phyloP scores from a whole-genome alignment of 2,329 filamentous ascomycete species.

The Fusarium globosum region DNA sequence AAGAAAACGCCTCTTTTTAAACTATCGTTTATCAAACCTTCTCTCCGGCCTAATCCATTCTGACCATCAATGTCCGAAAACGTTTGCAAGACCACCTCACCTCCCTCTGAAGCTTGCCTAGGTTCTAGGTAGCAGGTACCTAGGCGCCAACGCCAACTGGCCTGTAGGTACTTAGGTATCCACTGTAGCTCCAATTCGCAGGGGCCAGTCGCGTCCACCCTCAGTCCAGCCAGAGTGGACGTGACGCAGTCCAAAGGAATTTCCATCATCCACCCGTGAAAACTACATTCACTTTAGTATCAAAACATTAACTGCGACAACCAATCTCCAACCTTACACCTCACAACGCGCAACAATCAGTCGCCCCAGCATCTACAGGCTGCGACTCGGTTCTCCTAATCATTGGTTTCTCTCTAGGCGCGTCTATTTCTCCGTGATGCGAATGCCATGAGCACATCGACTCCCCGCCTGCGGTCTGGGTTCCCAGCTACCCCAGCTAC shows the following conservation, averaged over 20 bases:
- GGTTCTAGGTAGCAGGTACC: no score
- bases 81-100: neutral
- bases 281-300: constrained; percentile 31
- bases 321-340: constrained; percentile 21
- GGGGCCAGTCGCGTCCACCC: constrained; percentile 46
- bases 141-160: neutral
- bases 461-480: constrained; percentile 83
- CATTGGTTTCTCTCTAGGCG: constrained; percentile 35
- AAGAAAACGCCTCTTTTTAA: neutral
- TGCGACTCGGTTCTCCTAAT: constrained; percentile 16
- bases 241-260: constrained; percentile 51
- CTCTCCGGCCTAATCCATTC: neutral
- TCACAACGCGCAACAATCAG: constrained; percentile 27
- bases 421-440: constrained; percentile 63
- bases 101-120: constrained; percentile 2
- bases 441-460: constrained; percentile 83
- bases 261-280: constrained; percentile 43
- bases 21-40: neutral
- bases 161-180: constrained; percentile 10
- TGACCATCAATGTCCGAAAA: neutral
- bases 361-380: constrained; percentile 12
- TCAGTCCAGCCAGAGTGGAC: constrained; percentile 38
- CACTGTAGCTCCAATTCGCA: constrained; percentile 35
- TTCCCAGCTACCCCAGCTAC: constrained; percentile 79
- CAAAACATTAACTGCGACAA: constrained; percentile 32